Base-by-base conservation (phyloP, 2,329 filamentous ascomycete species). In the Dactylella cylindrospora region DNA sequence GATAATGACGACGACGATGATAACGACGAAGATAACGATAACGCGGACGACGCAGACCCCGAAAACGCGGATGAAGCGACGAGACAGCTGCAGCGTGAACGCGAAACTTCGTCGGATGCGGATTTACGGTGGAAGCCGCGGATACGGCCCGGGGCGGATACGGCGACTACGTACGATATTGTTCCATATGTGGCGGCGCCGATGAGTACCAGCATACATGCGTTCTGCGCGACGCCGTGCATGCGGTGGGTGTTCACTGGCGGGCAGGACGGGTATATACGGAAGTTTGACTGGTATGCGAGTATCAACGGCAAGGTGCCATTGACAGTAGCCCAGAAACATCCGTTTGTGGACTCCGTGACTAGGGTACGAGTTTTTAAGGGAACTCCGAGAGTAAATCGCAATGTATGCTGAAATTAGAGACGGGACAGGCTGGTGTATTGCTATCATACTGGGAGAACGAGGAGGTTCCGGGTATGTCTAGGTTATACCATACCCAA, bases 361-460 rank as follows among this genome's bases (percentile, higher is more conserved):
- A 88, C 89, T 52, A 98, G 68, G 31, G 67, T 68, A 36, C 13
- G 65, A 15, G 9, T 15, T 3, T 7, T 9, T 15, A 22, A 29
- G 13, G 8, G 2, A 8, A n/a, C 15, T 33, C 36, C 46, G 35
- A 43, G 26, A n/a, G 29, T 23, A 20, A 22, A 22, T 38, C 15
- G 15, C 13, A 40, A 41, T 5, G 20, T 10, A 15, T 25, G 39
- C 19, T 13, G 22, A 3, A 5, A 6, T 43, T 13, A 5, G 20
- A 10, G 19, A 26, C 20, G 10, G 12, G 2, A 13, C 32, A 98
- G 73, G 90, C 91, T 1, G 93, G 90, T 1, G 88, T 95, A 4
- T 76, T 97, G 43, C 84, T 96, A 80, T 95, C 88, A 45, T 98
- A 98, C 73, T 98, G 93, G 93, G 93, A 96, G 73, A 98, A 97